Evolutionary conservation across 225 moss, liverwort and hornwort species (phyloP).

Genomic region (Polytrichum formosum): DNA sequence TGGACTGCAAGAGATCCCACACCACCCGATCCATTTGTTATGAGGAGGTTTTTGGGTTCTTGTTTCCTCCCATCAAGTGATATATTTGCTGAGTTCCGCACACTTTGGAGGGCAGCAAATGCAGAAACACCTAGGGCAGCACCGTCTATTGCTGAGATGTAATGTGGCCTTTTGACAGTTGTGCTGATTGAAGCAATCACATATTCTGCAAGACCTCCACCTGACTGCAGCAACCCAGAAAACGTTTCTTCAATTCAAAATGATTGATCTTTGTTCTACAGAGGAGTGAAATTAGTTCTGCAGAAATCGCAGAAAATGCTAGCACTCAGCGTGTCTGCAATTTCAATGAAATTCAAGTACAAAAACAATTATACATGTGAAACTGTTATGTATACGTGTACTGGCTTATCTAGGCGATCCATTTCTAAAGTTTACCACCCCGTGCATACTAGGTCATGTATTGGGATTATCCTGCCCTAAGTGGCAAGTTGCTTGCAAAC

Average conservation of each 20-base stretch:
- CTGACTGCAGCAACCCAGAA: constrained; percentile 21
- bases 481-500: no score
- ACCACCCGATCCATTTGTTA: constrained; percentile 55
- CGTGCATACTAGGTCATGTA: no score
- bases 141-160: constrained; percentile 47
- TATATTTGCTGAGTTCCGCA: constrained; percentile 44
- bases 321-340: background rate
- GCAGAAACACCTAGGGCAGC: constrained; percentile 42
- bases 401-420: background rate
- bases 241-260: background rate
- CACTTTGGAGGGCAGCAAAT: constrained; percentile 53
- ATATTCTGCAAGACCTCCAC: constrained; percentile 68
- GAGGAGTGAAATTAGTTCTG: no score
- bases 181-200: constrained; percentile 34
- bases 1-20: constrained; percentile 68
- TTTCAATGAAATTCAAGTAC: background rate
- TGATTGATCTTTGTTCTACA: no score
- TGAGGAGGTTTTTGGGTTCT: constrained; percentile 37
- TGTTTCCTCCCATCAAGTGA: constrained; percentile 38
- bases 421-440: background rate
- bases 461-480: no score
- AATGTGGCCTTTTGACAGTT: constrained; percentile 44
- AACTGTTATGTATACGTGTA: background rate
- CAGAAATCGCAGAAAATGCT: no score
- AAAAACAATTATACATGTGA: background rate